Conservation (phyloP, 139 green algal genomes). For the Parachlorella kessleri region DNA sequence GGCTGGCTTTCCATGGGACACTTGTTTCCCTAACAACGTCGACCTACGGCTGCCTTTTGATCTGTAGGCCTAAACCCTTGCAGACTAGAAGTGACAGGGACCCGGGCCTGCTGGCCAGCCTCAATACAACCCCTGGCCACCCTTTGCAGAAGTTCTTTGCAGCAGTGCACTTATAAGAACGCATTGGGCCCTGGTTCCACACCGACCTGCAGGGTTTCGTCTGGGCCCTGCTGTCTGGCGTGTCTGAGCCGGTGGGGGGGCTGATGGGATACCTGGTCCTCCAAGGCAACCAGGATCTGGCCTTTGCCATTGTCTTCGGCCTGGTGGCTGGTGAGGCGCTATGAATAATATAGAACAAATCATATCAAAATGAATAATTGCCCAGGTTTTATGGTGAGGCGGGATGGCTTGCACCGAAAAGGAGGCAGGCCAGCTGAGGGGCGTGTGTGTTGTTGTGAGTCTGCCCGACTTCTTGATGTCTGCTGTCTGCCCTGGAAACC, state of each 20-base stretch:
- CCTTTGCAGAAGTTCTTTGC: no score
- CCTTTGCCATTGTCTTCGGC: constrained; percentile 62
- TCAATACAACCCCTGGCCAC: no score
- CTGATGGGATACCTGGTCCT: constrained; percentile 53
- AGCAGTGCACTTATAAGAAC: no score
- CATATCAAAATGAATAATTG: background rate
- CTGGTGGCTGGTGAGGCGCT: constrained; percentile 57
- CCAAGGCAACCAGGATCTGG: constrained; percentile 9
- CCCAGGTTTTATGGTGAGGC: background rate
- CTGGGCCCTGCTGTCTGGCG: constrained; percentile 67
- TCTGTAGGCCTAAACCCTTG: no score
- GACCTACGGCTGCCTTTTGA: no score
- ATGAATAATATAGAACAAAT: background rate
- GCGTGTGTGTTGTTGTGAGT: background rate
- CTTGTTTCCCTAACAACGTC: no score
- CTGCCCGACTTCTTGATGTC: background rate
- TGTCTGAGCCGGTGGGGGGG: constrained; percentile 77
- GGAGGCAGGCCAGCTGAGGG: background rate
- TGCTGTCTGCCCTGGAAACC: background rate
- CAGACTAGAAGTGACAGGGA: no score
- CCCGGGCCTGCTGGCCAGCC: no score
- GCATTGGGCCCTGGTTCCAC: no score
- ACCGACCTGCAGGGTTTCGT: constrained; percentile 51
- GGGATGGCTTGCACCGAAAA: no score
- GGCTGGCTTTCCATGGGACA: no score